Evolutionary conservation across 148 eudicot species (phyloP).

Genomic region (Nepenthes mirabilis): DNA sequence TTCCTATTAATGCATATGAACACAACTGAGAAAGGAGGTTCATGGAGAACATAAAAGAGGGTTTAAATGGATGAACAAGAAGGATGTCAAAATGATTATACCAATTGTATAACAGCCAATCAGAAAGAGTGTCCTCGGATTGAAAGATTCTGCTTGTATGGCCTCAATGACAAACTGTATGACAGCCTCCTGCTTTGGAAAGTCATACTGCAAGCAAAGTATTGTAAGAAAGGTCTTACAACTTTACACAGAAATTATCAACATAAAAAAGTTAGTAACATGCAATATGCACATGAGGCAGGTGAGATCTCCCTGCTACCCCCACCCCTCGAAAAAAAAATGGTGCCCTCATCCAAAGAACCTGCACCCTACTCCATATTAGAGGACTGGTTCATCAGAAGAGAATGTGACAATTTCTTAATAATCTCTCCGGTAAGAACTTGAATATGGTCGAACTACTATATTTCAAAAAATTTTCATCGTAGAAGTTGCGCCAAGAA

Average conservation of each 20-base stretch:
- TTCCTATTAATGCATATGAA: conserved; percentile 32
- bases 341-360: too few species aligned
- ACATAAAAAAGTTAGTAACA: too few species aligned
- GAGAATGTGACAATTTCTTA: too few species aligned
- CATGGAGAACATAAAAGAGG: neutral
- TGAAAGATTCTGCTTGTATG: conserved; percentile 93
- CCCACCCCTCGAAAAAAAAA: too few species aligned
- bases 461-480: too few species aligned
- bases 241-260: neutral
- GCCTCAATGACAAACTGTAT: conserved; percentile 91
- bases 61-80: conserved; percentile 7
- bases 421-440: too few species aligned
- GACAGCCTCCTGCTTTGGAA: conserved; percentile 88
- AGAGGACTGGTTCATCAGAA: too few species aligned
- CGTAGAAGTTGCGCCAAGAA: too few species aligned
- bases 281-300: too few species aligned
- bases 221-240: conserved; percentile 5
- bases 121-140: conserved; percentile 76
- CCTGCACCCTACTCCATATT: too few species aligned
- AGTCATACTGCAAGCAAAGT: conserved; percentile 65
- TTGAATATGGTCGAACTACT: too few species aligned
- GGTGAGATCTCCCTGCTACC: too few species aligned
- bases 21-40: neutral
- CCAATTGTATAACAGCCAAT: conserved; percentile 96
- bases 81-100: conserved; percentile 13